Evolutionary conservation across 192 early-diverging fungal genomes (phyloP).

Genomic region (Dissophora globulifera): DNA sequence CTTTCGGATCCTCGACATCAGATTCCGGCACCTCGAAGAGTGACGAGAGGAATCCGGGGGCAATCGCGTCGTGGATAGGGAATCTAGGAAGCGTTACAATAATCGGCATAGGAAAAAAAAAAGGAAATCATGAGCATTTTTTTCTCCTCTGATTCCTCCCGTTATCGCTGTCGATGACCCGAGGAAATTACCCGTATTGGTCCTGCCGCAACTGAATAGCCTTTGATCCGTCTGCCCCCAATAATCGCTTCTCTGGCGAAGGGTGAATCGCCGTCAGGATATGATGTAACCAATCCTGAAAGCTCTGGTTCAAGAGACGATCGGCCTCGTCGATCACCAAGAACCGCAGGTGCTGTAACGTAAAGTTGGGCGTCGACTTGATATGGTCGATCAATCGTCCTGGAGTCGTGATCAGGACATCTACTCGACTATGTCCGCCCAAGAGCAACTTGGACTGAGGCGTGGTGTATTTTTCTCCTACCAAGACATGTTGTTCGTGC

Average conservation of each 20-base stretch:
- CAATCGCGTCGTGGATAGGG: conserved; percentile 61
- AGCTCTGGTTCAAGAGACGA: conserved; percentile 89
- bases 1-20: conserved; percentile 62
- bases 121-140: neutral
- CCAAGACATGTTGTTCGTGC: conserved; percentile 71
- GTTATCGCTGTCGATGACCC: too few species aligned
- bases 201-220: conserved; percentile 26
- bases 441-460: too few species aligned
- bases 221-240: conserved; percentile 27
- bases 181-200: conserved; percentile 26
- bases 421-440: conserved; percentile 78
- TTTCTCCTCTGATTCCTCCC: too few species aligned
- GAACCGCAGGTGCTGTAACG: conserved; percentile 91
- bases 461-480: conserved; percentile 31
- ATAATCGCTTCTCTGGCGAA: conserved; percentile 9
- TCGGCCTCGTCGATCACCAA: conserved; percentile 97
- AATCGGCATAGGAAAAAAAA: neutral
- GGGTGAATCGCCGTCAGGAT: conserved; percentile 73
- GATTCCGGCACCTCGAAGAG: conserved; percentile 58
- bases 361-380: conserved; percentile 84
- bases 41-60: conserved; percentile 54
- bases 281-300: conserved; percentile 89
- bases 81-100: conserved; percentile 32
- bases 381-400: conserved; percentile 94
- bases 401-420: conserved; percentile 95